Percentiles rank a stretch among this genome's conserved stretches.
phyloP scores from a whole-genome alignment of 2,329 filamentous ascomycete species.

The Fusarium succisae region DNA sequence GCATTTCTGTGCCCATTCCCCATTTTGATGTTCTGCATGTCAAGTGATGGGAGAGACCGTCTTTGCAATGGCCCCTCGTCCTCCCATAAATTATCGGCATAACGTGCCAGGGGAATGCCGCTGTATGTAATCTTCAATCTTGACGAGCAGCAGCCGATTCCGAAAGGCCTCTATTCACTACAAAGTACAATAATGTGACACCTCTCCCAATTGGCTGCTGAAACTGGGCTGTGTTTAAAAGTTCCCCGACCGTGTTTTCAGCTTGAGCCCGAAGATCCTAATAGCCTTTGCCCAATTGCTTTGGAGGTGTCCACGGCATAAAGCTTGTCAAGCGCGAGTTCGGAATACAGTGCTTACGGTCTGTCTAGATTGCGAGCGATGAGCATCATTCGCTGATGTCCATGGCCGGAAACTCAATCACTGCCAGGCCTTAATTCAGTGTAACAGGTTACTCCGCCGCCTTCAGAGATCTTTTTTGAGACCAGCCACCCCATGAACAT shows the following conservation, averaged over 20 bases:
- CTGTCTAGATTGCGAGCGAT: neutral
- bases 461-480: neutral
- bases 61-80: rapidly evolving
- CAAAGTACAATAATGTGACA: rapidly evolving
- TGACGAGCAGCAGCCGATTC: neutral
- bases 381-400: neutral
- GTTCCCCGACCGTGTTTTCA: neutral
- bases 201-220: rapidly evolving
- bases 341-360: neutral
- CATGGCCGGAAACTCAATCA: neutral
- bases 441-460: neutral
- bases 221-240: neutral
- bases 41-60: rapidly evolving
- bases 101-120: too few species aligned
- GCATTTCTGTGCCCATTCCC: neutral
- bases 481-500: too few species aligned
- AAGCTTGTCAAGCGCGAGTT: neutral
- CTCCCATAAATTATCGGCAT: rapidly evolving
- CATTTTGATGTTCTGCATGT: rapidly evolving
- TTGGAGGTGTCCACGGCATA: neutral
- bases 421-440: too few species aligned
- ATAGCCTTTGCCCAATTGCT: neutral
- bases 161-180: too few species aligned
- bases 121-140: neutral
- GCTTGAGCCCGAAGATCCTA: neutral